phyloP scores from a whole-genome alignment of 1,284 basidiomycete species.

The Leccinum griseonigrum region DNA sequence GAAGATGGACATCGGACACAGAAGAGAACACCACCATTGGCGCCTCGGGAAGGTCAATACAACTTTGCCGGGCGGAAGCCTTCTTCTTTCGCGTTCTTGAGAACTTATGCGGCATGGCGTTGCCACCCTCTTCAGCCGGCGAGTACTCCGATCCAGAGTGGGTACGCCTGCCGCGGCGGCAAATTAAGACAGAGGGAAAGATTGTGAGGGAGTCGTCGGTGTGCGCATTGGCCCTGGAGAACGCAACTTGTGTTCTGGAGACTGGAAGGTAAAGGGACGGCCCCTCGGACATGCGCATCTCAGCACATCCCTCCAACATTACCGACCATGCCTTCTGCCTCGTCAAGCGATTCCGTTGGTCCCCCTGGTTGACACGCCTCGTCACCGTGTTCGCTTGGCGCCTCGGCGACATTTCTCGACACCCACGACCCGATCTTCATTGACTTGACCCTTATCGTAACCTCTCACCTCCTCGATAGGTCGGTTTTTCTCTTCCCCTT shows the following conservation, averaged over 20 bases:
- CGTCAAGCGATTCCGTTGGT: too few relatives aligned
- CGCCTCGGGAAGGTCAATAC: neutral
- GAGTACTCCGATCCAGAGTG: conserved; percentile 33
- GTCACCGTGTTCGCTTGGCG: too few relatives aligned
- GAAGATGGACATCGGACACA: neutral
- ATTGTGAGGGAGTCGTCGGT: conserved; percentile 33
- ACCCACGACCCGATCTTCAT: too few relatives aligned
- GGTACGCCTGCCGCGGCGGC: conserved; percentile 55
- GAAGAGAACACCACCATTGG: conserved; percentile 16
- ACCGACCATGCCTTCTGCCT: too few relatives aligned
- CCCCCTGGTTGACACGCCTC: too few relatives aligned
- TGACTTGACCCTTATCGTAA: too few relatives aligned
- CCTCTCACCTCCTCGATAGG: too few relatives aligned
- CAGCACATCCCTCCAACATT: too few relatives aligned
- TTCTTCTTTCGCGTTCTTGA: conserved; percentile 9
- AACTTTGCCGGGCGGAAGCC: conserved; percentile 5
- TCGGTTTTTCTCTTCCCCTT: too few relatives aligned
- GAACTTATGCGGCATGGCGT: neutral
- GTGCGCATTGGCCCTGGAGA: conserved; percentile 29
- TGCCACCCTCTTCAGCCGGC: conserved; percentile 18
- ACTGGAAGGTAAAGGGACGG: too few relatives aligned
- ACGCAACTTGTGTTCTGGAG: conserved; percentile 19
- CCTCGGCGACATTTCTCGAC: too few relatives aligned
- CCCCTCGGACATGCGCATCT: too few relatives aligned
- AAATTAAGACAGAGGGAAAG: conserved; percentile 64